Evolutionary conservation across 805 yeast species (phyloP).

Genomic region (Metschnikowia baotianmanensis): DNA sequence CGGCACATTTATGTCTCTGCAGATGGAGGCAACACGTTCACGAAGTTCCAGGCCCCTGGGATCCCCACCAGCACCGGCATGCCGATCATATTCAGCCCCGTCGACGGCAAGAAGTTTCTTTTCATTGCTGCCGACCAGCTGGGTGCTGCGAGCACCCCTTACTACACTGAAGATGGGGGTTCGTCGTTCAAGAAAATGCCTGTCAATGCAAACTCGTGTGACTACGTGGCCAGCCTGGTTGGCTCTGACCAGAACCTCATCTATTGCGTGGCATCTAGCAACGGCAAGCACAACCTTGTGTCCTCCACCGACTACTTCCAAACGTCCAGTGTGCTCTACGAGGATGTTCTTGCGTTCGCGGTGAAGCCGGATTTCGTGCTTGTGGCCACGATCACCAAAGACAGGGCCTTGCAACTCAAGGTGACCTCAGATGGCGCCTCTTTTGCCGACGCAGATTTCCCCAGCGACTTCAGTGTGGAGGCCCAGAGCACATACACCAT

Average conservation of each 20-base stretch:
- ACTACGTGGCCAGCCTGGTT: conserved; percentile 60
- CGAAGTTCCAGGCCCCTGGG: conserved; percentile 40
- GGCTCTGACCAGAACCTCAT: conserved; percentile 48
- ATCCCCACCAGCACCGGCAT: conserved; percentile 33
- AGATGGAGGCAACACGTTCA: conserved; percentile 67
- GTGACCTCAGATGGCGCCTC: conserved; percentile 75
- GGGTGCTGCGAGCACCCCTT: conserved; percentile 55
- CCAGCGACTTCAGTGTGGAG: conserved; percentile 56
- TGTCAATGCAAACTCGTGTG: conserved; percentile 58
- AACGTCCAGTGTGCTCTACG: conserved; percentile 42
- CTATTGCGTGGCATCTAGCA: conserved; percentile 55
- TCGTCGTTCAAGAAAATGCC: conserved; percentile 52
- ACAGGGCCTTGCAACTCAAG: conserved; percentile 53
- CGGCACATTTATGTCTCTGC: conserved; percentile 54
- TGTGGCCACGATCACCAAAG: conserved; percentile 58
- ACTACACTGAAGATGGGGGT: conserved; percentile 68
- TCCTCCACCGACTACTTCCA: conserved; percentile 56
- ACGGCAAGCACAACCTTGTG: conserved; percentile 32
- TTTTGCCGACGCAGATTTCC: conserved; percentile 80
- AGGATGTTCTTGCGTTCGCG: conserved; percentile 70
- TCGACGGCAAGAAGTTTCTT: conserved; percentile 55
- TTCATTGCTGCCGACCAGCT: conserved; percentile 68
- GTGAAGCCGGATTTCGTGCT: conserved; percentile 67
- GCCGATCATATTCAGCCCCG: conserved; percentile 62
- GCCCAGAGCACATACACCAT: conserved; percentile 67